Evolutionary conservation across 345 rosid genomes (phyloP), one percentile per base, ranked within the genome.

Genomic region (Eucalyptus regnans): DNA sequence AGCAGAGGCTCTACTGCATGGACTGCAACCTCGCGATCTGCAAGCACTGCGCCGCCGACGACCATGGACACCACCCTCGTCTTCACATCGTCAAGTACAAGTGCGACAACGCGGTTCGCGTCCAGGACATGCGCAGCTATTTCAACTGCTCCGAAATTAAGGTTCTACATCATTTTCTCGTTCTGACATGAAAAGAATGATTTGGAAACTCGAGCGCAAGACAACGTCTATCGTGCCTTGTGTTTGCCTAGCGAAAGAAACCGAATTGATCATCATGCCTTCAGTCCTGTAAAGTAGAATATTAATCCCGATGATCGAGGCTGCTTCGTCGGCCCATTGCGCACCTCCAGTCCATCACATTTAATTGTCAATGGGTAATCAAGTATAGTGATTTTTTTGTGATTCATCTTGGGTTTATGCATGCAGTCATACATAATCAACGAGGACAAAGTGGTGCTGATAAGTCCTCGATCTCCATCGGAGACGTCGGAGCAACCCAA

Each of bases 31-130:
- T 92, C 7, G 96, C 90, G 52, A 91, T 94, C 33, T 96, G 99
- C 81, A 92, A 94, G 88, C 95, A 94, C 88, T 96, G 99, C 76
- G 87, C 91, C 20, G 54, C 90, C 48, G 29, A 22, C 49, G 44
- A 90, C 88, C 96, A 96, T 71, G 48, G 87, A 50, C 92, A 88
- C 50, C 99, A 96, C 86, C 90, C 92, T 43, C 94, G 93, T 41
- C 95, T 96, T 89, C 96, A 95, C 96, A 96, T 96, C 96, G 93
- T 95, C 94, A 96, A 94, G 90, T 96, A 96, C 89, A 76, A 76
- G 96, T 95, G 85, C 96, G 96, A 88, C 97, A 96, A 15, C 96
- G 96, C 88, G 97, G 96, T 60, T 92, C 95, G 81, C 94, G 96
- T 50, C 94, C 95, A 49, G 94, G 92, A 60, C 96, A 96, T 80